A percentile compares a stretch with the other conserved stretches of the same genome.
Evolutionary conservation across 2,329 filamentous ascomycete genomes (phyloP).

Genomic region (Incumbomyces lentus): DNA sequence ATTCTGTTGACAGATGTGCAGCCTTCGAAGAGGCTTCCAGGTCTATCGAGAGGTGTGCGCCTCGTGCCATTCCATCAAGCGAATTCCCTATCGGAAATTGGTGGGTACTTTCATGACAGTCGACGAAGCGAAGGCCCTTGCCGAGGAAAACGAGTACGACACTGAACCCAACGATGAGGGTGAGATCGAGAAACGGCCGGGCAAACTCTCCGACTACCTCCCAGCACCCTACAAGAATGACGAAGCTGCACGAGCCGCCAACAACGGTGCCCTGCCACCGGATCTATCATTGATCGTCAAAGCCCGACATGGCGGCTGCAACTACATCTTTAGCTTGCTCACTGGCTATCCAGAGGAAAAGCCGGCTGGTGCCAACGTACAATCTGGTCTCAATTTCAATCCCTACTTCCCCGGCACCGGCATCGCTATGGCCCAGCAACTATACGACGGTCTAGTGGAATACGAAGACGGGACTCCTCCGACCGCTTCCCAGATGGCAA

Average conservation of each 20-base stretch:
- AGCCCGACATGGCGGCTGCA: constrained; percentile 90
- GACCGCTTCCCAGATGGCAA: constrained; percentile 97
- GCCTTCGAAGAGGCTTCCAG: constrained; percentile 97
- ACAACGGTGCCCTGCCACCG: constrained; percentile 93
- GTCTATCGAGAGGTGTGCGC: constrained; percentile 98
- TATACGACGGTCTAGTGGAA: constrained; percentile 94
- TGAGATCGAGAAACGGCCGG: constrained; percentile 94
- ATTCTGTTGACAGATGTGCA: constrained; percentile 32
- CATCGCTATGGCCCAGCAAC: constrained; percentile 96
- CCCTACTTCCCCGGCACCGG: constrained; percentile 96
- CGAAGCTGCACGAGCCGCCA: constrained; percentile 92
- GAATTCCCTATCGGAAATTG: constrained; percentile 84
- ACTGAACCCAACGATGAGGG: constrained; percentile 96
- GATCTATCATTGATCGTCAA: constrained; percentile 98
- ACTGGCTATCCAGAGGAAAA: constrained; percentile 97
- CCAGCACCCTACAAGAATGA: constrained; percentile 96
- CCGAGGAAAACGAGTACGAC: constrained; percentile 98
- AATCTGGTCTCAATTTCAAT: constrained; percentile 96
- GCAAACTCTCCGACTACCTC: constrained; percentile 97
- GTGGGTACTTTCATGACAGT: constrained; percentile 90
- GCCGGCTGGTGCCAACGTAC: constrained; percentile 76
- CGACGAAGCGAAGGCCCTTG: constrained; percentile 93
- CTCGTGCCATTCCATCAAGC: constrained; percentile 90
- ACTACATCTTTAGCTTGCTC: constrained; percentile 96
- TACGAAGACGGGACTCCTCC: constrained; percentile 95